These are phyloP conservation scores for Diversispora epigaea DNA, from an alignment of 192 early-diverging fungal genomes.

Conservation along the genomic window DNA sequence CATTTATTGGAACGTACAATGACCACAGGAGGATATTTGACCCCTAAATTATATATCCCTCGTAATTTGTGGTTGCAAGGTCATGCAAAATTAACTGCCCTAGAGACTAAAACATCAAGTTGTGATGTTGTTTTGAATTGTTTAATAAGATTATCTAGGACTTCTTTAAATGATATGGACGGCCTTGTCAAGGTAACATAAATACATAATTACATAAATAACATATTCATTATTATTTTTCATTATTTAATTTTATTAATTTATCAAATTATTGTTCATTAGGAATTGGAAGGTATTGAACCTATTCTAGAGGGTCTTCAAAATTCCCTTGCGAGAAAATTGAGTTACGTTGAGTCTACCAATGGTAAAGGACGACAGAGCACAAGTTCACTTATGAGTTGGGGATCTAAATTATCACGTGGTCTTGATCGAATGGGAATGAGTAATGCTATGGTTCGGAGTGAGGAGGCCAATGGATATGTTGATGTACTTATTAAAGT, in stretches of 20 bases:
- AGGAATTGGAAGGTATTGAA: constrained; percentile 30
- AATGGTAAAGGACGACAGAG: constrained; percentile 32
- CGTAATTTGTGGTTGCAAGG: constrained; percentile 43
- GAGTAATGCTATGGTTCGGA: constrained; percentile 22
- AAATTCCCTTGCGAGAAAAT: constrained; percentile 28
- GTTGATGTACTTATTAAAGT: constrained; percentile 41
- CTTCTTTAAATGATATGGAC: constrained; percentile 29
- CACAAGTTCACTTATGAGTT: constrained; percentile 29
- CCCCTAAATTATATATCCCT: constrained; percentile 46
- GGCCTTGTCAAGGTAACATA: constrained; percentile 32
- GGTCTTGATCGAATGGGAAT: constrained; percentile 31
- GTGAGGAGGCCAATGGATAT: constrained; percentile 44
- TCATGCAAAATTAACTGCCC: constrained; percentile 36
- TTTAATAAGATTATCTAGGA: constrained; percentile 35
- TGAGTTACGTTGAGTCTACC: constrained; percentile 31
- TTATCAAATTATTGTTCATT: neutral
- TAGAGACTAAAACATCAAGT: constrained; percentile 41
- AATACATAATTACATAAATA: constrained; percentile 29
- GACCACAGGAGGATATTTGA: constrained; percentile 43
- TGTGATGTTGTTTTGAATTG: constrained; percentile 37
- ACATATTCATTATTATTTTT: constrained; percentile 9
- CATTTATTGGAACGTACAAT: constrained; percentile 41
- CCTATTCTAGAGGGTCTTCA: constrained; percentile 25
- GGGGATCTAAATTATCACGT: constrained; percentile 30
- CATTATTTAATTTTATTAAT: constrained; percentile 31